These are phyloP conservation scores for Artemisia annua DNA, from an alignment of 129 eudicot genomes.

Conservation along the genomic window DNA sequence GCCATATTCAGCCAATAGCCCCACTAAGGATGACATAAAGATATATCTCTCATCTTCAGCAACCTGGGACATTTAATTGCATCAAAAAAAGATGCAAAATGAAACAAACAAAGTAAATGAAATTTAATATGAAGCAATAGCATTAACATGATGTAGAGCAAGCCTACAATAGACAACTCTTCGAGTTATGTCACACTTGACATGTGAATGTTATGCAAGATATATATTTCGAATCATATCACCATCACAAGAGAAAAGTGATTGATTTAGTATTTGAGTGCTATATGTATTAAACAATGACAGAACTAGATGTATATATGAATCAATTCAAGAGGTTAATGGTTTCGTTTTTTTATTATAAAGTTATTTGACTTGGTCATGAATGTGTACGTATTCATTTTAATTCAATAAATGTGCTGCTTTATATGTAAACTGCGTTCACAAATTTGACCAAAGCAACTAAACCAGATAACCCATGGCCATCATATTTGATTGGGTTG, in stretches of 20 bases:
- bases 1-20: conserved; percentile 78
- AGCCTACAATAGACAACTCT: conserved; percentile 9
- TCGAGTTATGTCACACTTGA: background rate
- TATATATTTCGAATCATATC: background rate
- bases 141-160: conserved; percentile 5
- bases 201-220: background rate
- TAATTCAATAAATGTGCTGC: background rate
- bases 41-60: conserved; percentile 83
- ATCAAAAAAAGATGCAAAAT: conserved; percentile 15
- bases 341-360: too few relatives aligned
- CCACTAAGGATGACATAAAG: conserved; percentile 73
- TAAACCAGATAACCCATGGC: too few relatives aligned
- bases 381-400: background rate
- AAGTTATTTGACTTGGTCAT: background rate
- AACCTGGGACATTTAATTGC: conserved; percentile 46
- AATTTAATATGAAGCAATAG: conserved; percentile 13
- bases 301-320: too few relatives aligned
- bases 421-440: background rate
- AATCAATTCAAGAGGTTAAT: too few relatives aligned
- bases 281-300: background rate
- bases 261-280: background rate
- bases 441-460: too few relatives aligned
- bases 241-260: conserved; percentile 17
- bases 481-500: too few relatives aligned
- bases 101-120: background rate